phyloP scores from a whole-genome alignment of 192 early-diverging fungal genomes.

The Coemansia sp. region DNA sequence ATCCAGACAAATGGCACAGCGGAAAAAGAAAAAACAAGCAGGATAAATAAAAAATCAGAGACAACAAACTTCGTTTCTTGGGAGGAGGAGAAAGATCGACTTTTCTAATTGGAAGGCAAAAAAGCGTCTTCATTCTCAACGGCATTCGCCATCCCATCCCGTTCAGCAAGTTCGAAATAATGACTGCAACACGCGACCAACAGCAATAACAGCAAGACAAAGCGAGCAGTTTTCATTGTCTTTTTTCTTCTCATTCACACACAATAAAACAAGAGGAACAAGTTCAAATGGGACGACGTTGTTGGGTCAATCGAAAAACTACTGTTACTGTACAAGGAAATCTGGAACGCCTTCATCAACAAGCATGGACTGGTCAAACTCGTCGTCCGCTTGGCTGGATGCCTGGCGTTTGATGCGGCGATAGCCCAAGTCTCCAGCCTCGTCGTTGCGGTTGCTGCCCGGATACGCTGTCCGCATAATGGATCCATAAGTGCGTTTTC shows the following conservation, averaged over 20 bases:
- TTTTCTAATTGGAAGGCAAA: slow-evolving; percentile 3
- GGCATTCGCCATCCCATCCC: not conserved
- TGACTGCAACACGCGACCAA: too few relatives aligned
- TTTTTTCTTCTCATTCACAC: too few relatives aligned
- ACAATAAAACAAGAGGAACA: too few relatives aligned
- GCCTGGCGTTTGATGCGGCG: not conserved
- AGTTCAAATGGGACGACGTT: too few relatives aligned
- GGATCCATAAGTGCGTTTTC: not conserved
- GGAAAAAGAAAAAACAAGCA: too few relatives aligned
- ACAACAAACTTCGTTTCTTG: too few relatives aligned
- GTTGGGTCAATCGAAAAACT: too few relatives aligned
- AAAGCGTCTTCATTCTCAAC: not conserved
- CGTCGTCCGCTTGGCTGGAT: slow-evolving; percentile 1
- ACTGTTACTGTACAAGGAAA: slow-evolving; percentile 13
- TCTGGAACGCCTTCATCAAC: slow-evolving; percentile 20
- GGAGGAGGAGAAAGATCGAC: slow-evolving; percentile 9
- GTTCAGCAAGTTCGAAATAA: too few relatives aligned
- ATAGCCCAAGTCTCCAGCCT: not conserved
- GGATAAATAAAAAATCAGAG: too few relatives aligned
- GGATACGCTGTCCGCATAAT: not conserved
- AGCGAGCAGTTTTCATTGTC: too few relatives aligned
- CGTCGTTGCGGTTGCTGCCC: not conserved
- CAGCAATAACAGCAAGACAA: too few relatives aligned
- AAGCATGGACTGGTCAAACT: slow-evolving; percentile 12
- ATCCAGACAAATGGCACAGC: too few relatives aligned